Evolutionary conservation across 1,139 yeast species (phyloP), one percentile per base, ranked within the genome.

Genomic region (Debaryomyces coudertii): DNA sequence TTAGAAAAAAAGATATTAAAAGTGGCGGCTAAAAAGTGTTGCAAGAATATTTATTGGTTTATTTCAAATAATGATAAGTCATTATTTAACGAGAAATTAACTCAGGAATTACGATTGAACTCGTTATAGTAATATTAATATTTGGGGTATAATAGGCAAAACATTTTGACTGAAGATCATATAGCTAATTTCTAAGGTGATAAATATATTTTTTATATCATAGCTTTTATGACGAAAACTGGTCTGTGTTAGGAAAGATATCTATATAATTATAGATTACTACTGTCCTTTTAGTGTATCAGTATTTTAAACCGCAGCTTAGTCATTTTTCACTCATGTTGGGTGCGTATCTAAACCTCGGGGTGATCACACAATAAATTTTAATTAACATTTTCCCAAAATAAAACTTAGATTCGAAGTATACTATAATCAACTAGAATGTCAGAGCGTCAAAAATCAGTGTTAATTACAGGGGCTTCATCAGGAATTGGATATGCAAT

Each of bases 401-500:
- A 7, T 7, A 14, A 29, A 29, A 12, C 12, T 14, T 14, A 7
- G 16, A 15, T n/a, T 7, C 16, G 11, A 11, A 20, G 11, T 28
- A 23, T 22, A 30, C 35, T 20, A 8, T 36, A 36, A 37, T 9
- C 22, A 12, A 24, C 18, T 38, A 22, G 28, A 24, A 52, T 51
- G 55, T 16, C 49, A 34, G 48, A 51, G 23, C 59, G 63, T 49
- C 62, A 57, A 59, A 73, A 66, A 56, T 54, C 68, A 20, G 90
- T 83, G 1, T 68, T 86, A 36, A 79, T 88, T 27, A 88, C 95
- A 1, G 96, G 95, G 7, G 88, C 89, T 14, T 85, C 93, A 0
- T 84, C 92, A 0, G 96, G 95, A 8, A 88, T 88, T 46, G 96
- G 95, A 3, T 80, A 69, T 58, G 81, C 83, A 14, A 68, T 85